Evolutionary conservation across 1,284 basidiomycete genomes (phyloP), one percentile per base, ranked within the genome.

Genomic region (Ustilago tritici): DNA sequence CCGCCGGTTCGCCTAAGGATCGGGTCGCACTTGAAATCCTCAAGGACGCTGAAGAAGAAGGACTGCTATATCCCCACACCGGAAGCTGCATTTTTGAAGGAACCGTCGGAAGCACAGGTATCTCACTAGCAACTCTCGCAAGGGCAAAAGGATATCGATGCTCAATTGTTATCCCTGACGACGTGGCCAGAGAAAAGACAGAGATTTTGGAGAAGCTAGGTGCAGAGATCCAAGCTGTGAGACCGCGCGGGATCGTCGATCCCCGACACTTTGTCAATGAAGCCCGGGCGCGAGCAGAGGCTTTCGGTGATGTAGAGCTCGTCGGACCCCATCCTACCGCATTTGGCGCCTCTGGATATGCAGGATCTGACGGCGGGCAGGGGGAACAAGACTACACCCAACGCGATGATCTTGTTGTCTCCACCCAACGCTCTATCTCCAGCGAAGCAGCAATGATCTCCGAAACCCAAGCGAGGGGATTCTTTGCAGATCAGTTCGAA

Each of bases 1-100:
- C 97, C 0, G 97, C 95, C 17, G 97, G 97, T 28, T 98, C 95
- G 64, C 93, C 98, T 53, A 99, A 99, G 87, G 97, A 99, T 86
- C 90, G 97, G 28, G 95, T 99, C 12, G 96, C 95, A 0, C 87
- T 98, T 61, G 90, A 91, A 85, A 95, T 86, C 61, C 74, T 86
- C n/a, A 70, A 94, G 71, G 93, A 98, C 83, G 97, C 97, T 0
- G 97, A 99, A 86, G 89, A 90, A 15, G 89, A 90, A 76, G 95
- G 95, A 0, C 88, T 95, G 7, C 88, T 99, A 1, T 90, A 92
- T 76, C 97, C 96, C 0, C 87, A 95, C 78, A 95, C 94, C 0
- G 93, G 93, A 2, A 97, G 93, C 0, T 92, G 95, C 15, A 95
- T 99, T 55, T 99, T 98, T 71, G 97, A 99, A 87, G 97, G 97